Base-by-base conservation (phyloP, 129 eudicot species). In the Lactuca saligna region DNA sequence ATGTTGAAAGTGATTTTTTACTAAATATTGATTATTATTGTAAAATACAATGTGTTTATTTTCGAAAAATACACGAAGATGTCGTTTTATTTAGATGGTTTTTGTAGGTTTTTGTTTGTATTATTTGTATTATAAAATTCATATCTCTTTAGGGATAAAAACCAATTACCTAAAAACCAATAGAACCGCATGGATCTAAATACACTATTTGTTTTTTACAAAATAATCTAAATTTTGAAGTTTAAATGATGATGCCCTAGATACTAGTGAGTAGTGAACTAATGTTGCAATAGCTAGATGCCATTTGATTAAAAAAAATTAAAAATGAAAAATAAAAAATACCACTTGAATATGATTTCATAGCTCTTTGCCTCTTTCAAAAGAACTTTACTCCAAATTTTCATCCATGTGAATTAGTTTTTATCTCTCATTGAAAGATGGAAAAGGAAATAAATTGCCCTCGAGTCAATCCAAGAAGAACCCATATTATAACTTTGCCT, bases 391-490 rank as follows among this genome's bases (percentile, higher is more conserved):
- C 65, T 60, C 60, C 63, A 17, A 35, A 9, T 71, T 46, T 72
- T 38, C 70, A 75, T 66, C 73, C 63, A 68, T 68, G 80, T 76
- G 59, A 76, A 61, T 38, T 48, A 37, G 75, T 63, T 76, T 68
- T 54, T 68, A 68, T 76, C 70, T 56, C 25, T 62, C 70, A 76
- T 68, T 68, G 80, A 76, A 76, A 76, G 75, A 76, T 76, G 80
- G 37, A 76, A 68, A 68, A 48, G 58, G 80, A 76, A 69, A 76
- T 76, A 61, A 76, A 76, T 76, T 68, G 70, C 71, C 77, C 70
- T 74, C 72, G 75, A 74, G 72, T 65, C 66, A 69, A 64, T 76
- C 81, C 79, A 80, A 56, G 73, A 73, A 68, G 80, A 86, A 77
- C 82, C 82, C 82, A 76, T 82, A 70, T 51, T 61, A 64, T 75